phyloP scores from a whole-genome alignment of 116 monocot genomes.

The Trichopus zeylanicus region DNA sequence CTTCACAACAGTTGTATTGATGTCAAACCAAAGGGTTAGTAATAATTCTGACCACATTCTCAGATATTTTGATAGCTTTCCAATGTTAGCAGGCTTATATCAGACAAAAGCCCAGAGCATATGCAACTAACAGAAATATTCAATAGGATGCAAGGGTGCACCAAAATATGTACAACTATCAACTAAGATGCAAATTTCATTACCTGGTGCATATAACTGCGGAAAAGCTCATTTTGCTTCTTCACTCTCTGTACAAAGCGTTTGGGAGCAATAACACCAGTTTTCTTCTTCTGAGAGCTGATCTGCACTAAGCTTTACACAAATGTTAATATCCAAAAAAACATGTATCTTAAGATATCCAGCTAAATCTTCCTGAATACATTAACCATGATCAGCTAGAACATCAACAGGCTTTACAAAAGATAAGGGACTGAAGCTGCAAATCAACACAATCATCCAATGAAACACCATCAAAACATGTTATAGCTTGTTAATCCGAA shows the following conservation, averaged over 20 bases:
- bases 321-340: background rate
- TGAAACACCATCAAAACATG: no score
- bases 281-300: background rate
- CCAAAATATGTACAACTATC: background rate
- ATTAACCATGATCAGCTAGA: background rate
- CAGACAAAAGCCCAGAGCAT: no score
- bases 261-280: background rate
- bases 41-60: no score
- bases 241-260: conserved; percentile 1
- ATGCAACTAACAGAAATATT: background rate
- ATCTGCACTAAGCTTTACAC: background rate
- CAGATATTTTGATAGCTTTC: no score
- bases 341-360: background rate
- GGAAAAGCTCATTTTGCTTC: conserved; percentile 2
- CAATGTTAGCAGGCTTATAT: no score
- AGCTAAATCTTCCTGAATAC: background rate
- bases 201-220: background rate
- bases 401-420: background rate
- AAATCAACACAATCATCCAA: background rate
- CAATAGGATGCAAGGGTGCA: background rate
- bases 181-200: background rate
- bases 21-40: no score
- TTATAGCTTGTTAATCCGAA: no score
- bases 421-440: background rate
- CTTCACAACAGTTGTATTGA: no score